Base-by-base conservation (phyloP, 139 green algal genomes). In the Asterochloris erici region DNA sequence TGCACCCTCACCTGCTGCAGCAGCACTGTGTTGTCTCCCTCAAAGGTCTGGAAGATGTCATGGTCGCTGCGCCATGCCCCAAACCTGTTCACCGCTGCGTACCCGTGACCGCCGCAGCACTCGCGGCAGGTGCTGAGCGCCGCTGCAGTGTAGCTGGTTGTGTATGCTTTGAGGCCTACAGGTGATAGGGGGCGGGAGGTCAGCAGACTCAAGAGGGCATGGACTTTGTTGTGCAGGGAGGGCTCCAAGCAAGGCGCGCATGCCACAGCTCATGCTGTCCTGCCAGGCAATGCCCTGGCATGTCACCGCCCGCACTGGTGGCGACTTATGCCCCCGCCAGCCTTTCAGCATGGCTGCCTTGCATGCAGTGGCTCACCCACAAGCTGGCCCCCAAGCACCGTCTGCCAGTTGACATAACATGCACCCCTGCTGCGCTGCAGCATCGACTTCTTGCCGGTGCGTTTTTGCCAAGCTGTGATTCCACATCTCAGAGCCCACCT, bases 11-110 rank as follows among this genome's bases (percentile, higher is more conserved):
- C 91, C 89, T 95, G 92, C 91, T 96, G 92, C 89, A 95, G 89
- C 83, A 97, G 87, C 83, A 97, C 93, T 16, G 93, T 96, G 90
- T 97, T 97, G 87, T 97, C 93, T 11, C 93, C 82, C 83, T 89
- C 84, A 82, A 90, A 90, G 16, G 91, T 96, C 83, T 93, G 90
- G 86, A 95, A 95, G 86, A 95, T 96, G 91, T 96, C 92, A 75
- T 97, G 93, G 83, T 97, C 93, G 26, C 80, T 90, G 54, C 93
- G 88, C 86, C 93, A 85, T n/a, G 87, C 87, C 21, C 93, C 93
- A 76, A 97, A 88, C 16, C 93, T 89, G 88, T 97, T 97, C 14
- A 93, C 87, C 0, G 93, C 91, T 11, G 93, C 93, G 81, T 95
- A 95, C 54, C 93, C 93, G 83, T 97, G 94, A 26, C 94, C 94